Evolutionary conservation across 805 yeast genomes (phyloP), one percentile per base, ranked within the genome.

Genomic region (Scheffersomyces amazonensis): DNA sequence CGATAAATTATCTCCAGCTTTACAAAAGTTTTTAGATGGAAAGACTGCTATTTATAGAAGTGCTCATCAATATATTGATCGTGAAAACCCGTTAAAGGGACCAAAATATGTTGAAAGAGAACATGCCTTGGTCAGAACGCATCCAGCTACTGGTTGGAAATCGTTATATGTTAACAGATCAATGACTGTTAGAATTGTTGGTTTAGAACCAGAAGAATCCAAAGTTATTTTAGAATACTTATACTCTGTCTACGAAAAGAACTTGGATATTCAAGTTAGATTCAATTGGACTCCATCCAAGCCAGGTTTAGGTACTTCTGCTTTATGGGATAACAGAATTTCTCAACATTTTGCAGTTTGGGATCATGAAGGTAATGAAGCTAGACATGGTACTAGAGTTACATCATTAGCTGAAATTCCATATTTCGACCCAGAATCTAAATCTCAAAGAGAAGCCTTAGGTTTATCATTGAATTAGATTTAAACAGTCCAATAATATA

Each of bases 81-180:
- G 76, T 41, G 60, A 69, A 18, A 64, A 66, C 20, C 79, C 78
- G 16, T 64, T 76, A 18, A 58, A 58, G 39, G 73, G 75, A 12
- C 71, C 70, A 15, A 66, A 66, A 41, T 66, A 66, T 37, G 62
- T 78, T 38, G 79, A 70, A 46, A 69, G 81, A 55, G 75, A 69
- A 41, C 86, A 80, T 56, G 83, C 83, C 2, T 44, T 80, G 16
- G 72, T 80, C 24, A 71, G 84, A 60, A 76, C 83, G 27, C 81
- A 81, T 48, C 85, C 86, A 9, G 81, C 73, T 11, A 79, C 84
- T 21, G 83, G 83, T 32, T 69, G 78, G 76, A 80, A 80, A 56
- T 62, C 80, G 1, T 58, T 80, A 45, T 79, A 62, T 42, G 76
- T 78, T 31, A 77, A 78, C 57, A 66, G 78, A 33, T 60, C 66